Evolutionary conservation across 305 asterid species (phyloP).

Genomic region (Fraxinus greggii): DNA sequence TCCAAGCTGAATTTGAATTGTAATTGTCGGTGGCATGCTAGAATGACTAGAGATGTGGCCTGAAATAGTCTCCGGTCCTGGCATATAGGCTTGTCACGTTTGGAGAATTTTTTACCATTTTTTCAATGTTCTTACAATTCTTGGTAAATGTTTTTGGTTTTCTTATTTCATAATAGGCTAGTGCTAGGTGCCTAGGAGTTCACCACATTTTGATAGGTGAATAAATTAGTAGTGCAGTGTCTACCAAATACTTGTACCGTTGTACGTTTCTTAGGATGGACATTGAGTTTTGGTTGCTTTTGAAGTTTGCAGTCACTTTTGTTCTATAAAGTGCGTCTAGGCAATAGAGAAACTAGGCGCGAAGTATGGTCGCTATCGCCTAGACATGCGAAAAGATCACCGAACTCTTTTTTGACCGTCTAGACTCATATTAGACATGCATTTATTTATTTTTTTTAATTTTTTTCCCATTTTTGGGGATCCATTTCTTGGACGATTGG

Average conservation of each 20-base stretch:
- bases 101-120: background rate
- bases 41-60: background rate
- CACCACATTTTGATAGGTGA: background rate
- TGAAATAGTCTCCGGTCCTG: background rate
- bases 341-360: too few species aligned
- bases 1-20: background rate
- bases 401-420: background rate
- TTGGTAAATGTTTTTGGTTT: background rate
- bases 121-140: background rate
- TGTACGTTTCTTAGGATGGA: background rate
- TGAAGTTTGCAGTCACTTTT: background rate
- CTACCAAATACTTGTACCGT: background rate
- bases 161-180: background rate
- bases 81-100: background rate
- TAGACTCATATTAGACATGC: background rate
- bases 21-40: background rate
- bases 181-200: background rate
- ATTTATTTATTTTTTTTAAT: too few species aligned
- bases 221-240: background rate
- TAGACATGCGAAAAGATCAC: background rate
- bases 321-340: background rate
- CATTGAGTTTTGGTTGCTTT: background rate
- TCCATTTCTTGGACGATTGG: background rate
- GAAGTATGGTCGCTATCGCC: background rate
- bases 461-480: background rate